Base-by-base conservation (phyloP, 2,329 filamentous ascomycete species). In the Pseudogymnoascus sp. region DNA sequence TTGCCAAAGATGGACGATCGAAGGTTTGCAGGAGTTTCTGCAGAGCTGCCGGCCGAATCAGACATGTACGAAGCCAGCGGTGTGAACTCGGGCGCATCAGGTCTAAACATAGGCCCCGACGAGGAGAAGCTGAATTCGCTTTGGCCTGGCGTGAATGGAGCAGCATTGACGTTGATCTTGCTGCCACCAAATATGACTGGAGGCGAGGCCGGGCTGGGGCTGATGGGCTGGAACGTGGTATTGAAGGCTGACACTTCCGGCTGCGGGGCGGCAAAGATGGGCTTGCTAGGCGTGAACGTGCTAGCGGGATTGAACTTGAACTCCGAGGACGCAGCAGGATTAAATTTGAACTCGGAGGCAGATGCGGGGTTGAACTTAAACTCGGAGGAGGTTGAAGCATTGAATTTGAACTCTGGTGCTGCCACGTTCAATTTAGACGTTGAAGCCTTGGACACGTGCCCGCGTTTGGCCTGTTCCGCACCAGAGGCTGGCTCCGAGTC, bases 381-480 rank as follows among this genome's bases (percentile, higher is more conserved):
- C 36, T 61, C 65, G 13, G 63, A 71, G 63, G 65, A 65, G n/a
- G 63, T 74, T 44, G 66, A 65, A 42, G 65, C 74, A 63, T 88
- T 82, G 75, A 93, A 93, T 69, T 88, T 91, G 79, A 97, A 97
- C 71, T 95, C 91, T 57, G 92, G 89, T 0, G 93, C 93, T 66
- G 88, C 85, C 31, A 96, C 92, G 70, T 97, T 97, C 69, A 97
- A 83, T 68, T 87, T 93, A 0, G 91, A 91, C 47, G 87, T 75
- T 0, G 86, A 93, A 2, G 86, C 80, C 69, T 88, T 90, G 72
- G 87, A 88, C 17, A 80, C 82, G 71, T 92, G 89, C 67, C 82
- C 83, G 10, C 79, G 76, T 15, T 76, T 74, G 70, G 26, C 73
- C 69, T 26, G 73, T 70, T 68, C 74, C 75, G 50, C 74, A 26